Percentiles rank a stretch among this genome's conserved stretches.
Evolutionary conservation across 495 filamentous ascomycete genomes (phyloP).

Genomic region (Immersiella caudata): DNA sequence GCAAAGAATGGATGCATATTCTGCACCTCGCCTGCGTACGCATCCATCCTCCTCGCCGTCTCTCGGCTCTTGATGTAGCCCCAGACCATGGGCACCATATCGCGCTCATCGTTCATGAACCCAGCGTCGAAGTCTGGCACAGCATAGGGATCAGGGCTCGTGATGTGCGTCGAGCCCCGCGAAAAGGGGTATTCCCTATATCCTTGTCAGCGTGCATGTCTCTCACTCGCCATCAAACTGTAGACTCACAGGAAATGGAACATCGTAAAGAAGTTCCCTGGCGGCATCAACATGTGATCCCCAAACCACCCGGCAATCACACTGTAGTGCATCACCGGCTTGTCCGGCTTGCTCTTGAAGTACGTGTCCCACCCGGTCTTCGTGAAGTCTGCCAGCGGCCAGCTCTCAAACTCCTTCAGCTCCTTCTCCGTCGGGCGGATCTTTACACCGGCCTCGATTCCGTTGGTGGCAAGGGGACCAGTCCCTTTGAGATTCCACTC

Average conservation of each 20-base stretch:
- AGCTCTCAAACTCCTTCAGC: slow-evolving; percentile 64
- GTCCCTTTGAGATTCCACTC: slow-evolving; percentile 82
- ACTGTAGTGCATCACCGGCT: slow-evolving; percentile 83
- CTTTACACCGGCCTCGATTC: slow-evolving; percentile 83
- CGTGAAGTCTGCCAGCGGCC: slow-evolving; percentile 68
- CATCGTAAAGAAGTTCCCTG: slow-evolving; percentile 83
- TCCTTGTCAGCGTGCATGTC: too few species aligned
- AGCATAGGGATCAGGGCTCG: slow-evolving; percentile 71
- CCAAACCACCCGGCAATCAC: slow-evolving; percentile 69
- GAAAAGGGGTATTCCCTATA: slow-evolving; percentile 67
- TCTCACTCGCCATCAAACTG: too few species aligned
- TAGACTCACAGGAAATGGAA: slow-evolving; percentile 73
- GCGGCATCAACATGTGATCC: slow-evolving; percentile 70
- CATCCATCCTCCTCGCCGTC: slow-evolving; percentile 75
- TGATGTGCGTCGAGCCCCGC: slow-evolving; percentile 72
- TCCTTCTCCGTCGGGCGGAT: slow-evolving; percentile 73
- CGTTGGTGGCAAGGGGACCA: slow-evolving; percentile 79
- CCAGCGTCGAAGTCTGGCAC: slow-evolving; percentile 79
- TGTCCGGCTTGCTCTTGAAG: slow-evolving; percentile 84
- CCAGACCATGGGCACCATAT: slow-evolving; percentile 86
- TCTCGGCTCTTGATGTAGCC: slow-evolving; percentile 85
- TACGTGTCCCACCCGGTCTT: slow-evolving; percentile 71
- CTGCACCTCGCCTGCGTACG: slow-evolving; percentile 77
- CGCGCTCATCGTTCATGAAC: slow-evolving; percentile 83
- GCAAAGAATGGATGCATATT: slow-evolving; percentile 67